Conservation (phyloP, 768 basidiomycete species). For the Mrakia gelida region DNA sequence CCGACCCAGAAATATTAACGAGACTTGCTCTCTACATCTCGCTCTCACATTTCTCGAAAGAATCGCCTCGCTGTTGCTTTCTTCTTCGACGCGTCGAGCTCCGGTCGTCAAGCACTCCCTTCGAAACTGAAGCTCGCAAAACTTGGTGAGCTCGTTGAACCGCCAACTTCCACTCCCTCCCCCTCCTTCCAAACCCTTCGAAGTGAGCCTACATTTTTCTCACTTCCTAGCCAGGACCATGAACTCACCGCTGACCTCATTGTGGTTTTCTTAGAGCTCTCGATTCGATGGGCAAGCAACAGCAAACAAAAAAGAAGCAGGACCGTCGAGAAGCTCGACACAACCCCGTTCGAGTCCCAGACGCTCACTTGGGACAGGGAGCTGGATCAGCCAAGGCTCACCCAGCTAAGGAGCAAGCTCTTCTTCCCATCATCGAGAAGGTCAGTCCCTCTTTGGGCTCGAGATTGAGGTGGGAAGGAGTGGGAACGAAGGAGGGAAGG, state of each 20-base stretch:
- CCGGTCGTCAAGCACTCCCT: background rate
- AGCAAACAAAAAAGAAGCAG: slow-evolving; percentile 64
- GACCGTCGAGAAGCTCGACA: slow-evolving; percentile 57
- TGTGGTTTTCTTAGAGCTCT: background rate
- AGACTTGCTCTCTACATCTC: background rate
- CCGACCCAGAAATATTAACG: background rate
- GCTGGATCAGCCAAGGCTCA: slow-evolving; percentile 53
- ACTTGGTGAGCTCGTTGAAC: background rate
- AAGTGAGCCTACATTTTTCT: background rate
- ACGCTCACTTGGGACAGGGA: slow-evolving; percentile 81
- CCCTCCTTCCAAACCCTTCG: background rate
- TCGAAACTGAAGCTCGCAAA: background rate
- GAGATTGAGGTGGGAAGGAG: no score
- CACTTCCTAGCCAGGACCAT: background rate
- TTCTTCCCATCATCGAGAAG: slow-evolving; percentile 87
- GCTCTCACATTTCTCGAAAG: background rate
- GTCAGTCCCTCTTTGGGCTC: slow-evolving; percentile 47
- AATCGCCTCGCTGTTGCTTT: background rate
- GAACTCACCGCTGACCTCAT: background rate
- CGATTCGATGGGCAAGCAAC: slow-evolving; percentile 79
- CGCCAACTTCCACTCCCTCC: background rate
- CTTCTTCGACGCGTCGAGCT: background rate
- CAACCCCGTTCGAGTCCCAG: slow-evolving; percentile 90
- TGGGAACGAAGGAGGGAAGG: background rate
- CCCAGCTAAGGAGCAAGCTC: slow-evolving; percentile 68